These are phyloP conservation scores for Podospora pseudopauciseta DNA, from an alignment of 495 filamentous ascomycete species.

Conservation along the genomic window DNA sequence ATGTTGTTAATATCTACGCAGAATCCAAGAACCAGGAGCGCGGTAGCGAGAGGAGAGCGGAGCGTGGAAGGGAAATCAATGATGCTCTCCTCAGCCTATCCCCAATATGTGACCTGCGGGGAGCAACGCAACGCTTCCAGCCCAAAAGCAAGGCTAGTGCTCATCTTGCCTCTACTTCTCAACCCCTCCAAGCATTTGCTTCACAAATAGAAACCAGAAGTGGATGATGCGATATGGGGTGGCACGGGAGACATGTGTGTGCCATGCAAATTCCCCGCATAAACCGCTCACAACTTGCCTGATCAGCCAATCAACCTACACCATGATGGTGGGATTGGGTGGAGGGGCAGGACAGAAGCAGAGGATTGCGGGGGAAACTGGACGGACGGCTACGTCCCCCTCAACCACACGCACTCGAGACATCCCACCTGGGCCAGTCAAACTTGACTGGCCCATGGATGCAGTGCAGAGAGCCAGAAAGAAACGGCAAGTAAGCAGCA, in stretches of 20 bases:
- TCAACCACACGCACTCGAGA: neutral
- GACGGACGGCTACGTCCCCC: neutral
- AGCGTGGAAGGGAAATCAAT: neutral
- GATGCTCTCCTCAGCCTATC: neutral
- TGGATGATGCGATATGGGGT: neutral
- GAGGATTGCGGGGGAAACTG: neutral
- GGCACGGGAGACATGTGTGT: neutral
- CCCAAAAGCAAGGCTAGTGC: neutral
- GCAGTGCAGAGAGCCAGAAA: too few relatives aligned
- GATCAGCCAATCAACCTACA: constrained; percentile 3
- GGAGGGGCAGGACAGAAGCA: neutral
- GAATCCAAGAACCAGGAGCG: constrained; percentile 6
- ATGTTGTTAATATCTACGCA: neutral
- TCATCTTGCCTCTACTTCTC: neutral
- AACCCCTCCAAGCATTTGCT: neutral
- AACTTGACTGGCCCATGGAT: too few relatives aligned
- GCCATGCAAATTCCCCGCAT: constrained; percentile 4
- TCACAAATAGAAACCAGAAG: neutral
- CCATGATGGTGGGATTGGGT: neutral
- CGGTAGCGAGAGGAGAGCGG: constrained; percentile 7
- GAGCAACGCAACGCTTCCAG: neutral
- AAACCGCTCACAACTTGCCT: constrained; percentile 1
- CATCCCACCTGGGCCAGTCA: neutral
- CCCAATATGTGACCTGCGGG: neutral
- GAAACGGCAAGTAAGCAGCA: neutral